Conservation (phyloP, 2,329 filamentous ascomycete species). For the Apiospora marii region DNA sequence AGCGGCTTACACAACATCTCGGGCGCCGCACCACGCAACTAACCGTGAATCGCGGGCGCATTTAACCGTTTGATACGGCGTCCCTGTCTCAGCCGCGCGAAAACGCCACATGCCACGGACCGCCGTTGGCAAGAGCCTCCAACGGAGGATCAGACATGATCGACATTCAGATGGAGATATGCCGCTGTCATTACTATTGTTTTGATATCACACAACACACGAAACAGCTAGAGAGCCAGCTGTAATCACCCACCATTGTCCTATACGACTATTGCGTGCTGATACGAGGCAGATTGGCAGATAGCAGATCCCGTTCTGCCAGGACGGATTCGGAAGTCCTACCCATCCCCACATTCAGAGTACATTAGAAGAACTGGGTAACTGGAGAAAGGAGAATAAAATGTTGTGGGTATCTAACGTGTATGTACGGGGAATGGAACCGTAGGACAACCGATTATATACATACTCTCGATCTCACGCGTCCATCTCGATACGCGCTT, state of each 20-base stretch:
- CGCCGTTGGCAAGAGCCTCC: not conserved
- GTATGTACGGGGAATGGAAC: not conserved
- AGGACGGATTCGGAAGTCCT: not conserved
- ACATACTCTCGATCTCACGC: constrained; percentile 8
- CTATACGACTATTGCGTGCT: too few species aligned
- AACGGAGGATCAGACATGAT: not conserved
- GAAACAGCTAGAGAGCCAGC: not conserved
- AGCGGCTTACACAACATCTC: not conserved
- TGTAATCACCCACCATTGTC: too few species aligned
- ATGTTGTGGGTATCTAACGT: not conserved
- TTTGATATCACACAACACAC: not conserved
- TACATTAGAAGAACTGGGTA: not conserved
- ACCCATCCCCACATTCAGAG: not conserved
- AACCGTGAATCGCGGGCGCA: not conserved
- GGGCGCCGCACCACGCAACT: not conserved
- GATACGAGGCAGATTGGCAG: not conserved
- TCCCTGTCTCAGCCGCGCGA: constrained; percentile 7
- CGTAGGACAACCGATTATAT: not conserved
- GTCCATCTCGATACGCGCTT: constrained; percentile 18
- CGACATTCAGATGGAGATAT: not conserved
- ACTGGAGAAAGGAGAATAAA: not conserved
- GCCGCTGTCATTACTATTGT: not conserved
- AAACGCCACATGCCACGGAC: not conserved
- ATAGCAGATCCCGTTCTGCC: not conserved
- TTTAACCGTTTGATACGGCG: not conserved